These are phyloP conservation scores for Quercus variabilis DNA, from an alignment of 306 rosid genomes.

Conservation along the genomic window DNA sequence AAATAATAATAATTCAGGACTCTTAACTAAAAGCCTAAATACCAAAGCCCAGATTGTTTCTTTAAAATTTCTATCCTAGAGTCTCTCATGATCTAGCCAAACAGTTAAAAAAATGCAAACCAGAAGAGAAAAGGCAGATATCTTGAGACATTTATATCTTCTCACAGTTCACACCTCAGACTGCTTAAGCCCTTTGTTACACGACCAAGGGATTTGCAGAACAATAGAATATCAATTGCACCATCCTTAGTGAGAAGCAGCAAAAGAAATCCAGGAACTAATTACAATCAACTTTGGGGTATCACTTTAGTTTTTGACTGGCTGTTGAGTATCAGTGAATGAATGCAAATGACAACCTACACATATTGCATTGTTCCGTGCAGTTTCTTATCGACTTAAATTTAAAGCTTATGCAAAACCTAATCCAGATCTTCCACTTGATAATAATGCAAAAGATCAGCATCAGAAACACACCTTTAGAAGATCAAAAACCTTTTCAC, in stretches of 20 bases:
- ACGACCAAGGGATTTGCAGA: neutral
- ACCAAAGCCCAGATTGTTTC: neutral
- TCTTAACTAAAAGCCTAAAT: neutral
- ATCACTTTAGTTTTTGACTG: neutral
- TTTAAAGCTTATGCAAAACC: neutral
- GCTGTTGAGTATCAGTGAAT: neutral
- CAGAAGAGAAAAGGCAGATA: neutral
- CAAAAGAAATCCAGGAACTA: neutral
- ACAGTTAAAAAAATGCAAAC: neutral
- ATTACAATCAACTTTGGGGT: neutral
- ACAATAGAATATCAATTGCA: neutral
- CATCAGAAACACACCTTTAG: conserved; percentile 59
- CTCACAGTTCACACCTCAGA: neutral
- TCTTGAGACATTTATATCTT: neutral
- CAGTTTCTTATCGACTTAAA: neutral
- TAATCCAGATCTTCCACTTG: neutral
- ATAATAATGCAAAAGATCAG: neutral
- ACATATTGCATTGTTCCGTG: neutral
- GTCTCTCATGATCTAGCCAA: neutral
- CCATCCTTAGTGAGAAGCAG: neutral
- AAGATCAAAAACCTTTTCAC: conserved; percentile 98
- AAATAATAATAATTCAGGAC: neutral
- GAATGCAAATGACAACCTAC: neutral
- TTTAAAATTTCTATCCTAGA: neutral
- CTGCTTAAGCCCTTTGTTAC: neutral